Percentiles rank a stretch among this genome's conserved stretches.
Evolutionary conservation across 1,139 yeast genomes (phyloP).

Genomic region (Suhomyces guaymorum): DNA sequence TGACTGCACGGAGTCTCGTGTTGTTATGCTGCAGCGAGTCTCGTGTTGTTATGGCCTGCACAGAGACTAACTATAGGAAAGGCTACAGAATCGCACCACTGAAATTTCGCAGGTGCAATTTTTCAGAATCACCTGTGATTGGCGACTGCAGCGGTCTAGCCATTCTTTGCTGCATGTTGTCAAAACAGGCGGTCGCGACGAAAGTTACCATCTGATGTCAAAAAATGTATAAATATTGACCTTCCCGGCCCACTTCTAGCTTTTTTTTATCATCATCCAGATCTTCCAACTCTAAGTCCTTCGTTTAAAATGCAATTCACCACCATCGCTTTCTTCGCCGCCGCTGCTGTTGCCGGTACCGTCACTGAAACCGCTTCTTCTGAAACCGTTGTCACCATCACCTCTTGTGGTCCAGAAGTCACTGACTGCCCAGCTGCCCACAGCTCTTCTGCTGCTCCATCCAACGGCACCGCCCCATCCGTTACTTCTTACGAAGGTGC

Average conservation of each 20-base stretch:
- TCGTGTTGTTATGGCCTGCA: no score
- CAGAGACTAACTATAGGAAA: no score
- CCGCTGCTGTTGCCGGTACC: slow-evolving; percentile 24
- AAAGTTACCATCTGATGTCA: background rate
- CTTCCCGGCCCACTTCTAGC: slow-evolving; percentile 1
- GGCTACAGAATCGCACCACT: no score
- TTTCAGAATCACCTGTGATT: background rate
- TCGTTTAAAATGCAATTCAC: slow-evolving; percentile 33
- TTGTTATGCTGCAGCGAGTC: no score
- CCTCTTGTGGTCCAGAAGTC: slow-evolving; percentile 26
- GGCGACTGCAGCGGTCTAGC: background rate
- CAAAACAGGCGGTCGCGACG: background rate
- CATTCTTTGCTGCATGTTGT: background rate
- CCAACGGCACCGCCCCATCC: slow-evolving; percentile 20
- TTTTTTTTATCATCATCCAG: slow-evolving; percentile 15
- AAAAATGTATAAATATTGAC: slow-evolving; percentile 8
- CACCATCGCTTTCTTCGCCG: slow-evolving; percentile 27
- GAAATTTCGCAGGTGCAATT: slow-evolving; percentile 3
- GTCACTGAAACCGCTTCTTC: slow-evolving; percentile 21
- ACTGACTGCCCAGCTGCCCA: slow-evolving; percentile 30
- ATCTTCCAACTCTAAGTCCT: slow-evolving; percentile 19
- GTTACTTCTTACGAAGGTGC: slow-evolving; percentile 28
- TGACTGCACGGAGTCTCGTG: no score
- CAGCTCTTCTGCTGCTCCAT: slow-evolving; percentile 22
- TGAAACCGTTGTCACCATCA: slow-evolving; percentile 29